Evolutionary conservation across 441 rosid species (phyloP), one percentile per base, ranked within the genome.

Genomic region (Pelargonium cotyledonis): DNA sequence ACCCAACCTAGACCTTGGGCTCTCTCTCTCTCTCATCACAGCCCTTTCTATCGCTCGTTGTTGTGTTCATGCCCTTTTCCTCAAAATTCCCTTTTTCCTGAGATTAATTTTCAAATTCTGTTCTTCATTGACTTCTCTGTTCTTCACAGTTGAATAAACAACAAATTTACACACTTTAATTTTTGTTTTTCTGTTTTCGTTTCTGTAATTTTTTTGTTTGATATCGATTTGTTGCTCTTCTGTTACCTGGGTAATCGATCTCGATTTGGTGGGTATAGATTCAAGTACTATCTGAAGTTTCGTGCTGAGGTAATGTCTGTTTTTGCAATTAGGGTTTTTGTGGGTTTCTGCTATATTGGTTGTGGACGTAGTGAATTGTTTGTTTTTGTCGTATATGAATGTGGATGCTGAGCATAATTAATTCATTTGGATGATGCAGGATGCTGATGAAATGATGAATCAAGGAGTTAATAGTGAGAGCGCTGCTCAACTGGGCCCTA

Each of bases 401-500:
- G 23, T 55, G 61, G 61, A 55, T 55, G 61, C 43, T 40, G 9
- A 40, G 43, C 43, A 8, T 40, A 40, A 40, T 55, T 1, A 6
- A 53, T 55, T 16, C 8, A 55, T 55, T 55, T 55, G 61, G 43
- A 40, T 15, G 23, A 5, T 18, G 61, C 9, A 83, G 82, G 79
- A 79, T 68, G 83, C 60, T 81, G 70, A 57, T 82, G 84, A 63
- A 66, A 80, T 74, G 82, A 95, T 95, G 97, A 91, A 85, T 85
- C 96, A 85, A 79, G 90, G 85, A 82, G 86, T 73, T 41, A 86
- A 83, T 66, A 73, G 86, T 18, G 92, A 90, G 77, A 70, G 86
- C 64, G 67, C 82, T 57, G 83, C 88, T 75, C 70, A 90, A n/a
- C 75, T 77, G 38, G 95, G 89, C 73, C 83, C 92, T 44, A 86